Evolutionary conservation across 2,329 filamentous ascomycete species (phyloP), one percentile per base, ranked within the genome.

Genomic region (Endoconidiophora polonica): DNA sequence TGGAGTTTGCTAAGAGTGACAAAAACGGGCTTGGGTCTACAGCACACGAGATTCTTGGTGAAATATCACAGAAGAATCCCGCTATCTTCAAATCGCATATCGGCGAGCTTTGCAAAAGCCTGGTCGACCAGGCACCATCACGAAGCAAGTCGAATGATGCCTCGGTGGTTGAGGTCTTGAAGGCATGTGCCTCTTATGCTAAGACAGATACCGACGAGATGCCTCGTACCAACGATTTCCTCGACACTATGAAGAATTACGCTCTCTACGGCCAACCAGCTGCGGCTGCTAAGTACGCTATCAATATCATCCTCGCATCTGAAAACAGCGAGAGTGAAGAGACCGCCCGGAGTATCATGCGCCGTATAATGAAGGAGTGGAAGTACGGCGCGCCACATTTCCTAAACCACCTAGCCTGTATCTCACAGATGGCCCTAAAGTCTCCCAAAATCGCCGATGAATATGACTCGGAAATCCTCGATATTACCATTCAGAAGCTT

Each of bases 31-130:
- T 95, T 45, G 85, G 83, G 4, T 69, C 75, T 18, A 79, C 84
- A 12, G 90, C 91, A 1, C 87, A 95, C 59, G 85, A 94, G 59
- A 74, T 96, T 48, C 73, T 96, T 44, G 90, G 86, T 59, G 85
- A 95, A 60, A 94, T 96, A 26, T 96, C 91, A 0, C 80, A 85
- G 48, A 77, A 79, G 43, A 91, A 91, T 55, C 88, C 91, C 0
- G 83, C 90, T 52, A 78, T 96, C 6, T 87, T 98, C 67, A 90
- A 91, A 60, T 84, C 86, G 1, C 90, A 96, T 57, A 83, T 95
- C 4, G 84, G 86, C 54, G 87, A 94, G 55, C 76, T 98, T 44
- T 94, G 88, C 66, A 86, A 85, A 60, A 81, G 87, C 52, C 74
- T 98, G 16, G 77, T 87, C 56, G 77, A 85, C 23, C 81, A 88